Conservation (phyloP, 495 filamentous ascomycete genomes). For the Penicillium paxilli region DNA sequence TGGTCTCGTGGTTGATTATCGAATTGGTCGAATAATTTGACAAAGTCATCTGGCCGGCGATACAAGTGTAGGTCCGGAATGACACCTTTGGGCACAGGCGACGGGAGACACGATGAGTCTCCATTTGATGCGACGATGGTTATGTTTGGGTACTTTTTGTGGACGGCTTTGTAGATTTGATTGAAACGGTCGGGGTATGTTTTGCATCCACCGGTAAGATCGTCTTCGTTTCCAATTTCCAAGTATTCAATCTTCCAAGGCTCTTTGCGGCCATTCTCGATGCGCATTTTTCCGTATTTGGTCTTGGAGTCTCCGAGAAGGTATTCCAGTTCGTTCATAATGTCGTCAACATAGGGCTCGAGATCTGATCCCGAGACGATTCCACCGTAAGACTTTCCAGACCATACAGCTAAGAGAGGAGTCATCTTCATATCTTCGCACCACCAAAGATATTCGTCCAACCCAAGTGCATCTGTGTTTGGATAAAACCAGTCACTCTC, state of each 20-base stretch:
- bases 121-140: slow-evolving; percentile 42
- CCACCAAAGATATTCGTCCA: slow-evolving; percentile 65
- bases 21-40: slow-evolving; percentile 55
- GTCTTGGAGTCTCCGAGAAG: slow-evolving; percentile 29
- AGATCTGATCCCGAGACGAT: slow-evolving; percentile 37
- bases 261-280: slow-evolving; percentile 40
- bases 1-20: slow-evolving; percentile 48
- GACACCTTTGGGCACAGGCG: slow-evolving; percentile 27
- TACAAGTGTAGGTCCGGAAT: slow-evolving; percentile 54
- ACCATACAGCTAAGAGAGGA: slow-evolving; percentile 57
- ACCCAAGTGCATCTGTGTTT: slow-evolving; percentile 62
- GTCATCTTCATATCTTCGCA: slow-evolving; percentile 62
- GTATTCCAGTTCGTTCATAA: slow-evolving; percentile 61
- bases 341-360: slow-evolving; percentile 50
- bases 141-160: slow-evolving; percentile 45
- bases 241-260: slow-evolving; percentile 51
- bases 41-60: slow-evolving; percentile 47
- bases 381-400: slow-evolving; percentile 59
- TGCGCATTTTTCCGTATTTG: slow-evolving; percentile 42
- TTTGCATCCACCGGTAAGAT: slow-evolving; percentile 40
- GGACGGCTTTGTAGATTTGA: slow-evolving; percentile 46
- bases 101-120: slow-evolving; percentile 29
- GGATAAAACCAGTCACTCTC: slow-evolving; percentile 62
- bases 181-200: slow-evolving; percentile 47
- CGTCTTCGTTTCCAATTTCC: slow-evolving; percentile 60